Conservation (phyloP, 164 flowering plant species). For the Liriodendron chinense region DNA sequence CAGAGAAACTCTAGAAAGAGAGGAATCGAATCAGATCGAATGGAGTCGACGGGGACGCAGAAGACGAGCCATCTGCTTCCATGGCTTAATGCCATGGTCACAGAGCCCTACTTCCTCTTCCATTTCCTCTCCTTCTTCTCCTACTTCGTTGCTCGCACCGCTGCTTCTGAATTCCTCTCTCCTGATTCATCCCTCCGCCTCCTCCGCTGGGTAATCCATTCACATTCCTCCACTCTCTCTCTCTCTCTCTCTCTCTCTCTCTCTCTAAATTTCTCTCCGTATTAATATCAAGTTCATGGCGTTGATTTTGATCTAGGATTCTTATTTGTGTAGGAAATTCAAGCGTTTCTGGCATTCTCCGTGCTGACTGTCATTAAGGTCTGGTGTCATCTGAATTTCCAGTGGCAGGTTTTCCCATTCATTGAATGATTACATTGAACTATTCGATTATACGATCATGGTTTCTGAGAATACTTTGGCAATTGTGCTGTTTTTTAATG, state of each 20-base stretch:
- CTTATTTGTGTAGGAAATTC: constrained; percentile 58
- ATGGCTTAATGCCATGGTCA: constrained; percentile 51
- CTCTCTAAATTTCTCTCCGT: background rate
- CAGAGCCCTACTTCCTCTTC: constrained; percentile 69
- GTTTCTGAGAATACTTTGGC: background rate
- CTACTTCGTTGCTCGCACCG: constrained; percentile 57
- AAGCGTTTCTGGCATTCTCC: constrained; percentile 56
- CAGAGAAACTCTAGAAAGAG: background rate
- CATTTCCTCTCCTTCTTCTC: constrained; percentile 82
- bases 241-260: background rate
- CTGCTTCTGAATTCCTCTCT: constrained; percentile 49
- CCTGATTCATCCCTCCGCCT: constrained; percentile 44
- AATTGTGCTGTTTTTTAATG: background rate
- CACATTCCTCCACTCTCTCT: background rate
- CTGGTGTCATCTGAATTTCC: background rate
- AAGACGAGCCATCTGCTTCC: constrained; percentile 27
- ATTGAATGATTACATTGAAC: background rate
- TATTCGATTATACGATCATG: background rate
- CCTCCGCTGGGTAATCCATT: constrained; percentile 48
- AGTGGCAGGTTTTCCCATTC: background rate
- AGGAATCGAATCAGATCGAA: background rate
- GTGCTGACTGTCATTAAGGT: constrained; percentile 64
- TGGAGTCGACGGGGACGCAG: constrained; percentile 14
- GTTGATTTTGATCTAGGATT: background rate
- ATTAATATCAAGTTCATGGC: background rate